phyloP scores from a whole-genome alignment of 2,329 filamentous ascomycete species.

The Leptodontidium sp. region DNA sequence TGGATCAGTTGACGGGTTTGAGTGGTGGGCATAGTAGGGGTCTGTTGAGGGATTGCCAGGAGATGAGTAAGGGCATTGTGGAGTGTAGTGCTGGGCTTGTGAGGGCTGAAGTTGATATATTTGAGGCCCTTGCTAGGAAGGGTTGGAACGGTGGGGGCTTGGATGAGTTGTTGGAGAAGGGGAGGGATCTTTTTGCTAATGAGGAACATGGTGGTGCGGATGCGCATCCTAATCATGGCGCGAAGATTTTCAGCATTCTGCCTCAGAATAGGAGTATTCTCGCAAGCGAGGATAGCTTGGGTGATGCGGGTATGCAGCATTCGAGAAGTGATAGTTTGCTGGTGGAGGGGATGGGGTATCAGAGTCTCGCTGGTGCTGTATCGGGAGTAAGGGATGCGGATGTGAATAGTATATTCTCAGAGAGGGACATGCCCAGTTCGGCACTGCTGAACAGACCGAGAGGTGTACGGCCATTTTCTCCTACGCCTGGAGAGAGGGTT shows the following conservation, averaged over 20 bases:
- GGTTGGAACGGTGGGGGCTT: slow-evolving; percentile 73
- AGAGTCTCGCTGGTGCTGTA: slow-evolving; percentile 63
- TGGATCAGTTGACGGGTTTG: slow-evolving; percentile 68
- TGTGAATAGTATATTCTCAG: slow-evolving; percentile 62
- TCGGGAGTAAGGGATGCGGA: slow-evolving; percentile 44
- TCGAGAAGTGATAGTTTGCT: slow-evolving; percentile 63
- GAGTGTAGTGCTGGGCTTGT: slow-evolving; percentile 72
- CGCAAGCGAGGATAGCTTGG: slow-evolving; percentile 52
- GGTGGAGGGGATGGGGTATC: slow-evolving; percentile 61
- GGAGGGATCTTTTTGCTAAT: slow-evolving; percentile 66
- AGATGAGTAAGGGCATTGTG: slow-evolving; percentile 67
- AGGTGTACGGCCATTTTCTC: slow-evolving; percentile 66
- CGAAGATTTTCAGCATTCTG: slow-evolving; percentile 70
- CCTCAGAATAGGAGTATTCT: slow-evolving; percentile 68
- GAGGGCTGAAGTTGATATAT: slow-evolving; percentile 74
- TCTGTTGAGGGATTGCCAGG: slow-evolving; percentile 69
- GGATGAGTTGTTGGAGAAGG: slow-evolving; percentile 71
- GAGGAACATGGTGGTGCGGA: slow-evolving; percentile 43
- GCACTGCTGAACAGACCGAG: slow-evolving; percentile 58
- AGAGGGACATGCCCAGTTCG: slow-evolving; percentile 44
- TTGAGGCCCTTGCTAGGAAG: slow-evolving; percentile 71
- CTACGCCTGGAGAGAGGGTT: slow-evolving; percentile 47
- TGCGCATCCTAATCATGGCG: slow-evolving; percentile 49
- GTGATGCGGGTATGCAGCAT: slow-evolving; percentile 43
- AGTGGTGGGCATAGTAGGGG: slow-evolving; percentile 68